Base-by-base conservation (phyloP, 2,329 filamentous ascomycete genomes). In the Xylaria sp. region DNA sequence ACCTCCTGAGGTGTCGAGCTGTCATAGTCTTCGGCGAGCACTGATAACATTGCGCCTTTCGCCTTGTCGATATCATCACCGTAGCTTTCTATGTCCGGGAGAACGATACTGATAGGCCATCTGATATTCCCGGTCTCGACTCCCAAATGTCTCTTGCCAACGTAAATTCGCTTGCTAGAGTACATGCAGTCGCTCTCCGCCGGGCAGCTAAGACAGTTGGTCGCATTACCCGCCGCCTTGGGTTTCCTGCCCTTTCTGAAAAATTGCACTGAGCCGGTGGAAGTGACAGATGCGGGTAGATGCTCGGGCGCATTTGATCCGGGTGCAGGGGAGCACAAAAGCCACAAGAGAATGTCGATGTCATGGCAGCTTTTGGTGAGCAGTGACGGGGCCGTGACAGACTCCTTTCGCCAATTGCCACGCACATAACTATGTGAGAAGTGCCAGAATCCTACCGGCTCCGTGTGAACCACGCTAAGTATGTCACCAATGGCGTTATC, bases 321-420 rank as follows among this genome's bases (percentile, higher is more conserved):
- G 0, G 83, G 79, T 0, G 86, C 79, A 0, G 93, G 92, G 0
- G 92, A 93, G 77, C 91, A 95, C 11, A 98, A 86, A 56, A 98
- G 83, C 96, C 96, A 99, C 17, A 98, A 84, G 4, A 98, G 82
- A 66, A 98, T 89, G 77, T 99, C 96, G 59, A 99, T 92, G 74
- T 99, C 96, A 76, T 99, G 96, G 74, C 96, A 98, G 67, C 93
- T 97, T 81, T 98, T 99, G 2, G 95, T 97, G 36, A 99, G 85
- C 1, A 99, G 85, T 0, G 92, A 95, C 6, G 90, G 95, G 28
- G 87, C 94, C n/a, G 87, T 90, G 5, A 83, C 90, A 0, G 89
- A 90, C 72, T 93, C 89, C 71, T 92, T 93, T 6, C 95, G 89
- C 96, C 96, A 98, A 80, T 98, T 97, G 17, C 96, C 96, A 54